Percentiles rank a stretch among this genome's conserved stretches.
Evolutionary conservation across 2,329 filamentous ascomycete species (phyloP).

Genomic region (Gliomastix tumulicola): DNA sequence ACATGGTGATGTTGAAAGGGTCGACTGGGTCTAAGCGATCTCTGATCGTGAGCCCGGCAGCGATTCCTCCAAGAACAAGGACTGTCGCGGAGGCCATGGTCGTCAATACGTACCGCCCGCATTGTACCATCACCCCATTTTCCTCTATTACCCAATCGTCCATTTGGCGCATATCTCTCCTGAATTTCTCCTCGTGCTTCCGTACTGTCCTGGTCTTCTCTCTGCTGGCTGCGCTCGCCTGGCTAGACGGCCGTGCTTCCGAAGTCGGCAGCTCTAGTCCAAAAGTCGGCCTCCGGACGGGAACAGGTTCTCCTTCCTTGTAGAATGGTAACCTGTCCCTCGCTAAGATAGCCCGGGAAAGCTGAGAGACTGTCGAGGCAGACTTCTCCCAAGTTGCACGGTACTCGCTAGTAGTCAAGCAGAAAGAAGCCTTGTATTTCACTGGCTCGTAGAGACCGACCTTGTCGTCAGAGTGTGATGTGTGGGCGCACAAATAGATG

Average conservation of each 20-base stretch:
- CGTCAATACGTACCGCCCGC: neutral
- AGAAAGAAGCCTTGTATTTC: neutral
- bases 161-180: neutral
- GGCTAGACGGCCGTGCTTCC: neutral
- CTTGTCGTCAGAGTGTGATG: neutral
- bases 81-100: neutral
- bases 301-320: neutral
- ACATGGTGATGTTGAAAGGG: constrained; percentile 16
- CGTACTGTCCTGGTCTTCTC: neutral
- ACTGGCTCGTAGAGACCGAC: neutral
- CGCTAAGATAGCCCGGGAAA: neutral
- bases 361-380: neutral
- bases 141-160: neutral
- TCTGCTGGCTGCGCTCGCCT: too few species aligned
- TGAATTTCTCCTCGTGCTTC: neutral
- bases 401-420: neutral
- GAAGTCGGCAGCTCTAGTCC: neutral
- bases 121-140: neutral
- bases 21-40: constrained; percentile 9
- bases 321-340: neutral
- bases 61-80: neutral
- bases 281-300: neutral
- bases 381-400: neutral
- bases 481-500: neutral
- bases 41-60: neutral